Conservation (phyloP, 1,284 basidiomycete species). For the Marasmius oreades region DNA sequence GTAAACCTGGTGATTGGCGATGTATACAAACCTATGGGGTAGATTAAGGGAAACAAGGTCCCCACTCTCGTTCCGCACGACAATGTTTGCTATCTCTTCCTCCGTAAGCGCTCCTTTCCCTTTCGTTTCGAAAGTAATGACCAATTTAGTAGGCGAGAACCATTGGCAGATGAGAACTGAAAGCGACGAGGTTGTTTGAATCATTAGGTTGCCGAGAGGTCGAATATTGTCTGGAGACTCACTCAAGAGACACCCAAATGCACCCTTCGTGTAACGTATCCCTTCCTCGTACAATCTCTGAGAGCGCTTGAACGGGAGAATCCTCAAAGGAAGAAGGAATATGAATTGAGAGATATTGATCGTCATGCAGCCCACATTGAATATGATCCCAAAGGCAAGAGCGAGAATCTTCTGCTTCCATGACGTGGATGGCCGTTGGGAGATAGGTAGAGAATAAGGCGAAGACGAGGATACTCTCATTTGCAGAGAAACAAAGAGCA, state of each 20-base stretch:
- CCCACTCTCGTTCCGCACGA: constrained; percentile 56
- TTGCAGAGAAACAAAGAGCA: no score
- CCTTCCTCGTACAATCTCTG: constrained; percentile 58
- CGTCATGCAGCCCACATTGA: constrained; percentile 66
- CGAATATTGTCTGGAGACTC: constrained; percentile 26
- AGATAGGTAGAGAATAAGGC: constrained; percentile 55
- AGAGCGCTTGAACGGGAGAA: constrained; percentile 50
- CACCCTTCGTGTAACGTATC: constrained; percentile 78
- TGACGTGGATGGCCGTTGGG: constrained; percentile 50
- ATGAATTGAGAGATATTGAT: constrained; percentile 70
- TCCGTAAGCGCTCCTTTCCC: constrained; percentile 58
- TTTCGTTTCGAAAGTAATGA: constrained; percentile 71
- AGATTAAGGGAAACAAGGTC: constrained; percentile 60
- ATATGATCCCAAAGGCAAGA: constrained; percentile 55
- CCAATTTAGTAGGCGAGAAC: constrained; percentile 78
- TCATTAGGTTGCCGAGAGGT: neutral
- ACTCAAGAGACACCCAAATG: constrained; percentile 76
- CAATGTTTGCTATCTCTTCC: constrained; percentile 53
- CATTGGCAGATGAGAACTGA: constrained; percentile 75
- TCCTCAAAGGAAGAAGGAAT: constrained; percentile 60
- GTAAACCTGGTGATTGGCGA: constrained; percentile 87
- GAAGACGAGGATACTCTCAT: constrained; percentile 12
- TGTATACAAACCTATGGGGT: constrained; percentile 74
- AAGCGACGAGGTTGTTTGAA: constrained; percentile 20
- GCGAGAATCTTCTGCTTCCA: constrained; percentile 53